Base-by-base conservation (phyloP, 73 alveolate genomes). In the Uronychia setigera region DNA sequence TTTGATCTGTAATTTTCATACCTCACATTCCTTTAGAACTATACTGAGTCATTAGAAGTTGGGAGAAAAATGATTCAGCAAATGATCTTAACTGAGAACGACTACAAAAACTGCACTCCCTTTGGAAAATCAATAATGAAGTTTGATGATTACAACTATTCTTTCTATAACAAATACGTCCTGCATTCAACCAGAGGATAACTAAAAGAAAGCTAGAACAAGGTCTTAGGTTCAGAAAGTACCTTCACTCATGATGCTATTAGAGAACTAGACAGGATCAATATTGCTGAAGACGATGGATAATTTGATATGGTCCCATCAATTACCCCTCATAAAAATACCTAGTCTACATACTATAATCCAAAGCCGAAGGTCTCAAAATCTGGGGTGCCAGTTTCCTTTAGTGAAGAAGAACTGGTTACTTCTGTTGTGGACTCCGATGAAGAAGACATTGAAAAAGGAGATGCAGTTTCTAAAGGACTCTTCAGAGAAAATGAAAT, bases 71-170 rank as follows among this genome's bases (percentile, higher is more conserved):
- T 78, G 26, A 27, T 78, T 27, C 14, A 78, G 76, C 1, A 26
- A 13, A 35, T 35, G 35, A 27, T 78, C 9, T 28, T 31, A 58
- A 60, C 5, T 19, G 67, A 46, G 67, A 46, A 46, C 67, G 67
- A 46, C 5, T 11, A 1, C 13, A 11, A 58, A 60, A 84, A 84
- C 74, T 0, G 0, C 26, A 58, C 58, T 46, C 86, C 91, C 26
- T 84, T 84, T 31, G 77, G 77, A 46, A 32, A 83, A 34, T 85
- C 86, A 27, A 86, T 82, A 0, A 84, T 84, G 91, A 26, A 80
- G 34, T 84, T 84, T 46, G 91, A 84, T 26, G 91, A 84, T 67
- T 84, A 76, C 76, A 84, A 84, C 76, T 84, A 84, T 78, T 29
- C 29, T 31, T 31, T 76, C 77, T 84, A 76, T 76, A 84, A 84